Percentiles rank a stretch among this genome's conserved stretches.
phyloP scores from a whole-genome alignment of 257 asterid species.

The Ballota nigra region DNA sequence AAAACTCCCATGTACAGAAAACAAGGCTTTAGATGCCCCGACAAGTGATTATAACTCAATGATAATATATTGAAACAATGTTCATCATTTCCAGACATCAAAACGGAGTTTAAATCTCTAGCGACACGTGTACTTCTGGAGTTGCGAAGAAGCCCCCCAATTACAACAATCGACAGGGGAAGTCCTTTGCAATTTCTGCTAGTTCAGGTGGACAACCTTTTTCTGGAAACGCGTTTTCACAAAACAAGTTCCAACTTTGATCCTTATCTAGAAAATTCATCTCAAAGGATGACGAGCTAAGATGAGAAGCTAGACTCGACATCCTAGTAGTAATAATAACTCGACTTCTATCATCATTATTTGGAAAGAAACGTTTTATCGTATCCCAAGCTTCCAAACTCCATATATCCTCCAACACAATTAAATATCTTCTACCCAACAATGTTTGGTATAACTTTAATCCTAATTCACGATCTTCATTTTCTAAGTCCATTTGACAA shows the following conservation, averaged over 20 bases:
- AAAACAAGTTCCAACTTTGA: neutral
- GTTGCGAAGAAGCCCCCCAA: neutral
- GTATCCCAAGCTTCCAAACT: neutral
- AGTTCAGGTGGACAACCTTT: neutral
- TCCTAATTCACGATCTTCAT: neutral
- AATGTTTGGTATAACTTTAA: neutral
- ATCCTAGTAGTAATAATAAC: neutral
- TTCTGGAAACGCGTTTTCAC: neutral
- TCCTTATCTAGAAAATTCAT: neutral
- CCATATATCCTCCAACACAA: neutral
- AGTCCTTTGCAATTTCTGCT: neutral
- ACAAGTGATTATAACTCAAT: neutral
- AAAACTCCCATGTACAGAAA: neutral
- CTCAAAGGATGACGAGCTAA: neutral
- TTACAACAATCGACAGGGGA: neutral
- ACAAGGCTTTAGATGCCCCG: neutral
- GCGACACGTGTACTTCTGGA: neutral
- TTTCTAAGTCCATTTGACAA: neutral
- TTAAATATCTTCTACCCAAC: neutral
- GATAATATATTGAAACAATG: neutral
- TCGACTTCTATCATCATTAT: neutral
- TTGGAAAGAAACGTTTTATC: neutral
- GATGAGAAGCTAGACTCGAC: neutral
- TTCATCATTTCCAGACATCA: neutral
- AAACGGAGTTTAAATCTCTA: neutral